Base-by-base conservation (phyloP, 1,284 basidiomycete genomes). In the Pascua guehoae region DNA sequence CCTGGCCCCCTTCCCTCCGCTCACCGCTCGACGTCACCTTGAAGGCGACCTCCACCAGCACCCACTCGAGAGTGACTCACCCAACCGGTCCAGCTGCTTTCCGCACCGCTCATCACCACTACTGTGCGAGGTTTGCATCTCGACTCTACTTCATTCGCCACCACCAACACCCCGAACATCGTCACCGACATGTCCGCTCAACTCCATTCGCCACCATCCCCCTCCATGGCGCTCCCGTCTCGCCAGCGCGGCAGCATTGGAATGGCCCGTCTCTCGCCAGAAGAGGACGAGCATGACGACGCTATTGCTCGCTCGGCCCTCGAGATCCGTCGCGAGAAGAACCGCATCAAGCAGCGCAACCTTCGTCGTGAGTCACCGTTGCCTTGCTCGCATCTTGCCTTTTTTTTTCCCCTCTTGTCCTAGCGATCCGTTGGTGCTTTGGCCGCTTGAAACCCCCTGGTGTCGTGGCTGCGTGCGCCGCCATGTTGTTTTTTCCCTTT, bases 311-410 rank as follows among this genome's bases (percentile, higher is more conserved):
- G 61, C 41, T 58, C 56, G 0, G 54, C 61, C 8, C 61, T 66
- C 39, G 68, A 67, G 52, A 56, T 63, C 32, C 64, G 60, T 40
- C 53, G 68, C 53, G 68, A 71, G 60, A 71, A 68, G 63, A 71
- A 71, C 54, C 60, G 69, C 47, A 60, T 71, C 56, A 71, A 71
- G 61, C 69, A 71, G 58, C 58, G 68, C 38, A 71, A 71, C 57
- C 63, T 71, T 4, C 44, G 69, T 47, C 56, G 69, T 71, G 60
- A 67, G 69, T 63, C 46, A 43, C 52, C 45, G 14, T 18, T 1
- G n/a, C 40, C 37, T 36, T n/a, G 5, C 15, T 8, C 47, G 8
- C 36, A 47, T 9, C 15, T 32, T 32, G 3, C 36, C 46, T 11
- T 12, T 12, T 32, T 14, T 12, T 38, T 1, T 37, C 46, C 12